Conservation (phyloP, 2,329 filamentous ascomycete genomes). For the Ophiostoma sp. region DNA sequence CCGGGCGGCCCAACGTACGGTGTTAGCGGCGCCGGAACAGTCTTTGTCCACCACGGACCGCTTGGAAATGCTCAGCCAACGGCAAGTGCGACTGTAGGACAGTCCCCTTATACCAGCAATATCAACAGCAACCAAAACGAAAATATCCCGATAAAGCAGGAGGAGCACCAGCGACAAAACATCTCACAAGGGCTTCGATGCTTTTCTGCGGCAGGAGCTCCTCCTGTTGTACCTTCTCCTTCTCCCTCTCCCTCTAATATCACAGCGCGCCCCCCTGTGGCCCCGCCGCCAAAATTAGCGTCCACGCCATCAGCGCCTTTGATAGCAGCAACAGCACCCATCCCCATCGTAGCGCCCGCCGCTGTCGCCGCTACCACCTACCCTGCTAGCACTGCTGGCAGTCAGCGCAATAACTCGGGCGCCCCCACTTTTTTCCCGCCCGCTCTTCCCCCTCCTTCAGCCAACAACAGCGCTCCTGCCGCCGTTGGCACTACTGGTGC, state of each 20-base stretch:
- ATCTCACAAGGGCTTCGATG: not conserved
- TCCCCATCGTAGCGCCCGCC: slow-evolving; percentile 16
- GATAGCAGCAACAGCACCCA: not conserved
- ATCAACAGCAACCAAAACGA: not conserved
- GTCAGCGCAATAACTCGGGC: not conserved
- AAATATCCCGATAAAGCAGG: not conserved
- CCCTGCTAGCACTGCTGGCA: not conserved
- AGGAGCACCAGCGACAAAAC: not conserved
- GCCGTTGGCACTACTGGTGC: slow-evolving; percentile 10
- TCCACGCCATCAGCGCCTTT: not conserved
- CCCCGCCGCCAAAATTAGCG: slow-evolving; percentile 13
- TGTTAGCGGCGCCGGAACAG: not conserved
- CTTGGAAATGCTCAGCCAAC: slow-evolving; percentile 8
- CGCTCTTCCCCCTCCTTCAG: slow-evolving; percentile 9
- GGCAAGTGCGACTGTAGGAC: slow-evolving; percentile 16
- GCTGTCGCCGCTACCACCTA: not conserved
- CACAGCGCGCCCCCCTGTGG: not conserved
- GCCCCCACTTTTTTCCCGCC: slow-evolving; percentile 16
- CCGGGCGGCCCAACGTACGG: not conserved
- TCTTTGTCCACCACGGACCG: not conserved
- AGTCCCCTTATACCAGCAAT: not conserved
- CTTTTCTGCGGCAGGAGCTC: not conserved
- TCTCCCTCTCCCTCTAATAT: not conserved
- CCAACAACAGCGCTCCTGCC: slow-evolving; percentile 8
- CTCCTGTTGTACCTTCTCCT: not conserved